Evolutionary conservation across 106 monocot species (phyloP).

Genomic region (Chionographis japonica): DNA sequence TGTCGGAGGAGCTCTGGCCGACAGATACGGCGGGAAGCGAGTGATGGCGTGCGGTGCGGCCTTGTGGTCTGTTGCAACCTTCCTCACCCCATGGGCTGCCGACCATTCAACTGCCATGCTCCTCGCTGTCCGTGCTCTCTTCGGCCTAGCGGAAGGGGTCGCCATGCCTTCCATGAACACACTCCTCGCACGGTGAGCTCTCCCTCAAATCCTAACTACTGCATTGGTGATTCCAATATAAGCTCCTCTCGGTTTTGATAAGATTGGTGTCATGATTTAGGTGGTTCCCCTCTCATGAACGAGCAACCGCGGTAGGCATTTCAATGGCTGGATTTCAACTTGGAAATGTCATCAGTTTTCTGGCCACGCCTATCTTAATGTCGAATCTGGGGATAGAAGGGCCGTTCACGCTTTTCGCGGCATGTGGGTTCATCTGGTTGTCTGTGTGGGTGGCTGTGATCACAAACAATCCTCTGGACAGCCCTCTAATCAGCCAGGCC

Average conservation of each 20-base stretch:
- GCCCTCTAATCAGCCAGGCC: conserved; percentile 32
- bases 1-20: conserved; percentile 71
- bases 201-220: background rate
- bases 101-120: conserved; percentile 57
- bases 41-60: conserved; percentile 70
- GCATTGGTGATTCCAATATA: background rate
- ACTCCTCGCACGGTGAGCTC: conserved; percentile 45
- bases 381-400: conserved; percentile 50
- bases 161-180: conserved; percentile 92
- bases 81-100: conserved; percentile 92
- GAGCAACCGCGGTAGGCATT: conserved; percentile 85
- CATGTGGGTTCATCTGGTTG: conserved; percentile 68
- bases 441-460: conserved; percentile 36
- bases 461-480: conserved; percentile 45
- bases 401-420: conserved; percentile 56
- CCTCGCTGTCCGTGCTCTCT: conserved; percentile 50
- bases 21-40: conserved; percentile 68
- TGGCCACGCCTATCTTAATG: conserved; percentile 63
- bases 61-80: conserved; percentile 79
- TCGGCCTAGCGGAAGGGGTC: conserved; percentile 87
- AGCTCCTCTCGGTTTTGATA: too few species aligned
- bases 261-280: conserved; percentile 2
- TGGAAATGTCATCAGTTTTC: conserved; percentile 77
- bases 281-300: conserved; percentile 77
- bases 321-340: conserved; percentile 98